Base-by-base conservation (phyloP, 108 stramenopile species). In the Nitzschia sp. region DNA sequence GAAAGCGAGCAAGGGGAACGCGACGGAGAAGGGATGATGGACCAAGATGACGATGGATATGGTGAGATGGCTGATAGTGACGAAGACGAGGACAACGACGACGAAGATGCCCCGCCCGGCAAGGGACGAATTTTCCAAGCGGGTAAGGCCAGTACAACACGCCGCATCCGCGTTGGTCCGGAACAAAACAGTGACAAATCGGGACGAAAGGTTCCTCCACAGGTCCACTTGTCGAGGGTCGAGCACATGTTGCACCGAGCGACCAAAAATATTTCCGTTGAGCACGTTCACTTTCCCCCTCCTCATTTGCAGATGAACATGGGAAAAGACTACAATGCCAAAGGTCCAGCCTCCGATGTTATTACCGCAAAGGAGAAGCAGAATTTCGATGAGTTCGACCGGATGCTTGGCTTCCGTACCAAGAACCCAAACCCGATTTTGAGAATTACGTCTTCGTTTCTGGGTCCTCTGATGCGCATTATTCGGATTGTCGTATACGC, bases 391-490 rank as follows among this genome's bases (percentile, higher is more conserved):
- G 82, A 81, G 24, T 83, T 81, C 54, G 82, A 86, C 49, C 75
- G 67, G 31, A 55, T 82, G 45, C 63, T 86, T 25, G 85, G 85
- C 33, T 74, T 76, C 36, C 68, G 82, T 1, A 61, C 49, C 17
- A 71, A 72, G 42, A 77, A 72, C 56, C 58, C 78, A 2, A 84
- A 83, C 61, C 82, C 86, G 1, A 66, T 84, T 31, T 30, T 69
- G 32, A 57, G 70, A 47, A 77, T 87, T 31, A 74, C 74, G 28
- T 72, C 78, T 2, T 70, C 78, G 6, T 84, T 84, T 55, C 60
- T 84, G 23, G 86, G 78, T 4, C 86, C 86, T 1, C 48, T 87
- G 21, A 84, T 87, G 81, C 75, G 79, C 8, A 84, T 84, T 5
- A 70, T 80, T 32, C 66, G 77, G 17, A 71, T 87, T 64, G 53